phyloP scores from a whole-genome alignment of 2,329 filamentous ascomycete species.

The Coniella vitis region DNA sequence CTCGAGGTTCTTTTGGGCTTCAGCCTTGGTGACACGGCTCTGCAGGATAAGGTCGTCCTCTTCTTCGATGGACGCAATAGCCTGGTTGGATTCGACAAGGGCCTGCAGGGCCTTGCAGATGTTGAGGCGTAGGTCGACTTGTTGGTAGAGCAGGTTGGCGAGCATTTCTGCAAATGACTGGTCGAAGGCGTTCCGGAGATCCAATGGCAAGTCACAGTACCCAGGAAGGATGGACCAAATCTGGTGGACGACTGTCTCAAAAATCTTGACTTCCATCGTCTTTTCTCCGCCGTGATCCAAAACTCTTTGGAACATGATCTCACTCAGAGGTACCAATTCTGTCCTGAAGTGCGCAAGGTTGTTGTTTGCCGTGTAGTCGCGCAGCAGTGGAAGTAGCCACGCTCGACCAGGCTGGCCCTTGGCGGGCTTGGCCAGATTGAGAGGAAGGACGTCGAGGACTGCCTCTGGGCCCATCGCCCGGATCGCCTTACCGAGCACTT shows the following conservation, averaged over 20 bases:
- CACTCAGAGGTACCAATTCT: constrained; percentile 84
- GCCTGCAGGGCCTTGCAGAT: constrained; percentile 82
- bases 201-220: constrained; percentile 88
- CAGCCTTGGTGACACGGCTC: constrained; percentile 66
- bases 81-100: constrained; percentile 86
- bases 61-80: constrained; percentile 62
- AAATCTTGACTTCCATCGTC: constrained; percentile 95
- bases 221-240: constrained; percentile 91
- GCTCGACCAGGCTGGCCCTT: constrained; percentile 77
- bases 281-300: constrained; percentile 80
- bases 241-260: constrained; percentile 91
- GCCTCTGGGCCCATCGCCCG: constrained; percentile 83
- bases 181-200: constrained; percentile 71
- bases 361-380: constrained; percentile 86
- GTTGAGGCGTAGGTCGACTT: constrained; percentile 78
- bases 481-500: constrained; percentile 81
- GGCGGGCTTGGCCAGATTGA: constrained; percentile 75
- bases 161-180: constrained; percentile 84
- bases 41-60: constrained; percentile 71
- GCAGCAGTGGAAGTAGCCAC: constrained; percentile 88
- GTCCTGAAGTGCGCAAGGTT: constrained; percentile 75
- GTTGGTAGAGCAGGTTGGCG: constrained; percentile 86
- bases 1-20: constrained; percentile 73
- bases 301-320: constrained; percentile 82
- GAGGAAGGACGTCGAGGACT: constrained; percentile 72